A percentile compares a stretch with the other conserved stretches of the same genome.
Conservation (phyloP, 176 grass and related monocot species). For the Ananas comosus region DNA sequence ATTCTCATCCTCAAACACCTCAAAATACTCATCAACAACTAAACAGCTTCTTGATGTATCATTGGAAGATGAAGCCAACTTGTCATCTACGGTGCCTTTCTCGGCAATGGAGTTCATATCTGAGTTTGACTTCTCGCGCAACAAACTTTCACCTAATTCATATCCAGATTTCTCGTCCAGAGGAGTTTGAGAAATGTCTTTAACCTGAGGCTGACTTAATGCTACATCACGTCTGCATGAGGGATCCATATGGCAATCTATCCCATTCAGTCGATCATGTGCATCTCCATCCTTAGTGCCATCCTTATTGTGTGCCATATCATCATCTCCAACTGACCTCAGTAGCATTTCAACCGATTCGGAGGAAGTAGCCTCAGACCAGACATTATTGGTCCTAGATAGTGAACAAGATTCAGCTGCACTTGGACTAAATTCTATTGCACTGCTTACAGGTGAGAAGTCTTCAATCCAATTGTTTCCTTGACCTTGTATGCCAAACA, state of each 20-base stretch:
- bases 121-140: conserved; percentile 17
- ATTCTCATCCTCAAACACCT: conserved; percentile 24
- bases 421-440: conserved; percentile 53
- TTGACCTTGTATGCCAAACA: conserved; percentile 60
- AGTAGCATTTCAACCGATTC: conserved; percentile 83
- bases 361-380: conserved; percentile 85
- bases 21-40: conserved; percentile 37
- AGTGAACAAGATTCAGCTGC: conserved; percentile 50
- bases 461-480: conserved; percentile 78
- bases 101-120: conserved; percentile 25
- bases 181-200: conserved; percentile 23
- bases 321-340: conserved; percentile 77
- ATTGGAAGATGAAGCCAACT: conserved; percentile 28
- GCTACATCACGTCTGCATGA: conserved; percentile 30
- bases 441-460: conserved; percentile 57
- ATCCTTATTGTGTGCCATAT: conserved; percentile 39
- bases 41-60: conserved; percentile 30
- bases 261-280: conserved; percentile 42
- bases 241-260: conserved; percentile 7
- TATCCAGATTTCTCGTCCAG: conserved; percentile 28
- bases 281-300: conserved; percentile 18
- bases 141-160: conserved; percentile 17
- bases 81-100: conserved; percentile 21
- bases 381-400: conserved; percentile 62
- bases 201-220: conserved; percentile 12